These are phyloP conservation scores for Hypoxylon sp. DNA, from an alignment of 2,329 filamentous ascomycete species.

Conservation along the genomic window DNA sequence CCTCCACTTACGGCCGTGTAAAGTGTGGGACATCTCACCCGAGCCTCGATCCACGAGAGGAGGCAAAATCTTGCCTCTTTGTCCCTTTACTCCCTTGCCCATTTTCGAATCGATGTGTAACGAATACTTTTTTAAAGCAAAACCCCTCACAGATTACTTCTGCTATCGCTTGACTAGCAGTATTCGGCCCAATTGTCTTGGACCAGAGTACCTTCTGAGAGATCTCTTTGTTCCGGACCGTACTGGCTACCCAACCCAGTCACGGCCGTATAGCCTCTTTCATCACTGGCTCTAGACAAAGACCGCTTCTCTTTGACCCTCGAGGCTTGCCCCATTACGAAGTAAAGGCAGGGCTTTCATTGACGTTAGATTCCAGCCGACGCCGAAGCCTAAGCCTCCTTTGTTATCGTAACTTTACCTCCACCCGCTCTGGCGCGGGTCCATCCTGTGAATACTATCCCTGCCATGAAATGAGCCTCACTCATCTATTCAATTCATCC, in stretches of 20 bases:
- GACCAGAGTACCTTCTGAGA: slow-evolving; percentile 28
- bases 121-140: slow-evolving; percentile 37
- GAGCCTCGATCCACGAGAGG: slow-evolving; percentile 37
- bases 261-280: slow-evolving; percentile 43
- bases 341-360: slow-evolving; percentile 37
- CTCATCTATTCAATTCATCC: slow-evolving; percentile 22
- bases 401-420: slow-evolving; percentile 45
- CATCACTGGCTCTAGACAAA: slow-evolving; percentile 41
- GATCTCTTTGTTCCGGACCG: slow-evolving; percentile 41
- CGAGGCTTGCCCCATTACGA: slow-evolving; percentile 41
- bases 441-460: slow-evolving; percentile 30
- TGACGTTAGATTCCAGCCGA: slow-evolving; percentile 40
- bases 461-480: slow-evolving; percentile 48
- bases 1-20: slow-evolving; percentile 17
- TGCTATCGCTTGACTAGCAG: slow-evolving; percentile 42
- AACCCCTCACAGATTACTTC: slow-evolving; percentile 28
- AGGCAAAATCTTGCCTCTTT: slow-evolving; percentile 38
- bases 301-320: slow-evolving; percentile 31
- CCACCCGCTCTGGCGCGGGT: slow-evolving; percentile 22
- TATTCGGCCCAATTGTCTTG: slow-evolving; percentile 26
- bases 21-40: slow-evolving; percentile 38
- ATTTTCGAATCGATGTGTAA: slow-evolving; percentile 39
- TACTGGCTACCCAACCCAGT: slow-evolving; percentile 33
- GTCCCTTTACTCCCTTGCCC: slow-evolving; percentile 28
- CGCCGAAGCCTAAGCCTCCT: slow-evolving; percentile 30